Base-by-base conservation (phyloP, 306 rosid species). In the Ammopiptanthus mongolicus region DNA sequence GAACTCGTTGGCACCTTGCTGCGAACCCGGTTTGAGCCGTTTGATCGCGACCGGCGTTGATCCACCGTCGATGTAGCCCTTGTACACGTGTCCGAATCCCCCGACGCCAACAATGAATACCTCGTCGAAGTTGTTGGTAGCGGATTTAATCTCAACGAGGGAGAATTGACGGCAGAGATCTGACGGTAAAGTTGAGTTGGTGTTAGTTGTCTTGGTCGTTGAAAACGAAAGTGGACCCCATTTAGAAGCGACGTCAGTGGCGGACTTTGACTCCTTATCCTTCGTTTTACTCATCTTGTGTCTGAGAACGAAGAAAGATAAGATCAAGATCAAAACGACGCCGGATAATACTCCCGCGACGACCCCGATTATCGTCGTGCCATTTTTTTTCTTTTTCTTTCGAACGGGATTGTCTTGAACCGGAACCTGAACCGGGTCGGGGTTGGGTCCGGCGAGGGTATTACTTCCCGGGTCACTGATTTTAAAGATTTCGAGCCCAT, bases 81-180 rank as follows among this genome's bases (percentile, higher is more conserved):
- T 86, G 75, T 86, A 86, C 39, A 86, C 90, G 50, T 83, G 82
- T 46, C 89, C 87, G 19, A 86, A 86, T n/a, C 89, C 89, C 1
- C 87, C 89, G 0, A 46, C 81, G 0, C 89, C 89, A 17, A 86
- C 46, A 18, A 80, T 80, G 75, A 80, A 69, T n/a, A 63, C 39
- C 0, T 77, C 81, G 48, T 86, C 80, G 41, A 86, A 86, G 78
- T 80, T 77, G 47, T 59, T 80, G 1, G 89, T 83, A 51, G 85
- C 82, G 18, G 78, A 1, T 56, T 63, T 74, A 23, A 86, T 80
- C 23, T 83, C 85, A 0, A 33, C 28, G n/a, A 86, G 10, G 3
- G 87, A 62, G 46, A 86, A 86, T 13, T 70, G 23, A 10, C 89
- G 85, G 58, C 89, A 80, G 0, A 83, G 65, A 55, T 80, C 77